Conservation (phyloP, 177 flowering plant genomes). For the Vitis hybrid region DNA sequence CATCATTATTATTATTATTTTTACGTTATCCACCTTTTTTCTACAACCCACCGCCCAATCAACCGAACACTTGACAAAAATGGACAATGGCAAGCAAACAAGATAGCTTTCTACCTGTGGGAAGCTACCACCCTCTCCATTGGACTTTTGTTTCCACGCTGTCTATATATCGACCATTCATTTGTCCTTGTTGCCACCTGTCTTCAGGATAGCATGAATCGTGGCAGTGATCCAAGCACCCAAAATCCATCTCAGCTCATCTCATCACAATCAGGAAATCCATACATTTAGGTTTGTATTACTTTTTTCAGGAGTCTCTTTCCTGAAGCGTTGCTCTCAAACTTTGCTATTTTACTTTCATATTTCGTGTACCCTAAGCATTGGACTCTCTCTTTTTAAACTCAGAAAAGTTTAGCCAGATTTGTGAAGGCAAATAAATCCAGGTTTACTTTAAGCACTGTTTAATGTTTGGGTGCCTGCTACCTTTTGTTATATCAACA, state of each 20-base stretch:
- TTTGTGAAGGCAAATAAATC: too few species aligned
- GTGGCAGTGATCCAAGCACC: conserved; percentile 3
- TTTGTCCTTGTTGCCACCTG: background rate
- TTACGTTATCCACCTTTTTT: background rate
- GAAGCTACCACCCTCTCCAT: background rate
- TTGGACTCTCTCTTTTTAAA: conserved; percentile 7
- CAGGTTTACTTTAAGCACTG: too few species aligned
- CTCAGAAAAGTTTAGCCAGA: background rate
- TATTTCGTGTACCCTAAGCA: conserved; percentile 17
- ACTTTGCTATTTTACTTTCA: conserved; percentile 4
- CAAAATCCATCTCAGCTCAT: background rate
- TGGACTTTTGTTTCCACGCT: too few species aligned
- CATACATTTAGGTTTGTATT: background rate
- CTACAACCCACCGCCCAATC: conserved; percentile 26
- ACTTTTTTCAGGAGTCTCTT: conserved; percentile 6
- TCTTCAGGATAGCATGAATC: background rate
- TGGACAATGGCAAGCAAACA: background rate
- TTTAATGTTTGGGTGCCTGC: too few species aligned
- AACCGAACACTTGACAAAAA: conserved; percentile 3
- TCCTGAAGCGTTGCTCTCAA: background rate
- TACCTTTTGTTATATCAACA: background rate
- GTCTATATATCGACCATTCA: too few species aligned
- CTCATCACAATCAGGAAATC: background rate
- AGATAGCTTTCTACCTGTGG: background rate
- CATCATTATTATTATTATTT: background rate